Evolutionary conservation across 2,329 filamentous ascomycete genomes (phyloP).

Genomic region (Xylaria sp.): DNA sequence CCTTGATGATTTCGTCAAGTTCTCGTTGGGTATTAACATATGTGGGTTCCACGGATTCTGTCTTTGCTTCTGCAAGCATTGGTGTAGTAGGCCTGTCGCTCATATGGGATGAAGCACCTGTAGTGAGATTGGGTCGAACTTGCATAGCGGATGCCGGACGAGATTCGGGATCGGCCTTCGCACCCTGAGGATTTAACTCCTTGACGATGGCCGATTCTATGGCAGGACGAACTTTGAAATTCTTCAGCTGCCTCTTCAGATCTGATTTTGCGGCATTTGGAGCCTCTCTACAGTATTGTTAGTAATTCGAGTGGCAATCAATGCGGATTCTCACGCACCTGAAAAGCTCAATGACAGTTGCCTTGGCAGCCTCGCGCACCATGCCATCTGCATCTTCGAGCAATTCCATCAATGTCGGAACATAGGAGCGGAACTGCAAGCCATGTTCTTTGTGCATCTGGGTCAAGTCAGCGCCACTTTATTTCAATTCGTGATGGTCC

Average conservation of each 20-base stretch:
- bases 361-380: slow-evolving; percentile 86
- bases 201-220: slow-evolving; percentile 86
- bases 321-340: slow-evolving; percentile 60
- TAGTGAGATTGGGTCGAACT: slow-evolving; percentile 56
- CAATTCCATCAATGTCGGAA: slow-evolving; percentile 83
- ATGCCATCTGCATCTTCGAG: slow-evolving; percentile 90
- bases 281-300: slow-evolving; percentile 67
- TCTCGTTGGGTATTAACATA: slow-evolving; percentile 88
- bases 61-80: slow-evolving; percentile 72
- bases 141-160: slow-evolving; percentile 57
- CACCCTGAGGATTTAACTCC: slow-evolving; percentile 69
- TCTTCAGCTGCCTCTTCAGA: slow-evolving; percentile 85
- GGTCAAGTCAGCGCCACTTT: slow-evolving; percentile 41
- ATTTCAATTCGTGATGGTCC: slow-evolving; percentile 37
- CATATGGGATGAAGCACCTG: slow-evolving; percentile 62
- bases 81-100: slow-evolving; percentile 69
- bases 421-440: slow-evolving; percentile 84
- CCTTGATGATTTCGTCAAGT: slow-evolving; percentile 85
- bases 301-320: slow-evolving; percentile 19
- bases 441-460: slow-evolving; percentile 81
- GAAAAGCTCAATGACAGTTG: slow-evolving; percentile 87
- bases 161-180: slow-evolving; percentile 53
- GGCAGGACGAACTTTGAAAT: slow-evolving; percentile 85
- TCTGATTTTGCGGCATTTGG: slow-evolving; percentile 88
- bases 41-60: slow-evolving; percentile 79